Base-by-base conservation (phyloP, 1,284 basidiomycete species). In the Ustilago lituana region DNA sequence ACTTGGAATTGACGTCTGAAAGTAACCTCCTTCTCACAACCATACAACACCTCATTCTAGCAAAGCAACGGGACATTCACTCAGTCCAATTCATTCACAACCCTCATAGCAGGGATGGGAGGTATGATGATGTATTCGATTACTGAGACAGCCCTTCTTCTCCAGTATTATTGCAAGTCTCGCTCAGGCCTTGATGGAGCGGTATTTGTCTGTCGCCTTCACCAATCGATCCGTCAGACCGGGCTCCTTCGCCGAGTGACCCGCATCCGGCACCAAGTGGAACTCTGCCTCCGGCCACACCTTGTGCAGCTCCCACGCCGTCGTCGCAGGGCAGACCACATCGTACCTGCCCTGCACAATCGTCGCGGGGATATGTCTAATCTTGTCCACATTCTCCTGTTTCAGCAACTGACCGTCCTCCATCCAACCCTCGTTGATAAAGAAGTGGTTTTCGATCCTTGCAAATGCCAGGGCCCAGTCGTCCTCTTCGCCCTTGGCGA, bases 361-460 rank as follows among this genome's bases (percentile, higher is more conserved):
- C 36, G 89, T 84, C 6, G 88, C 88, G 6, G 94, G 93, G 46
- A 82, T 81, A 50, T 78, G 68, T 37, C 66, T 56, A 29, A 97
- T 96, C 85, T 94, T 95, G 74, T 91, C 92, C 45, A 96, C 90
- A 76, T 90, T 88, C 79, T 91, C 89, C 73, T 87, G 86, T 70
- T 92, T 89, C 48, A 97, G 85, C 15, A 98, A 86, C 79, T 94
- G 91, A 0, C 94, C 93, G 31, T 95, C 91, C 31, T 89, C 85
- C 88, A 96, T 90, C 84, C 93, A 97, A 3, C 92, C 94, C 86
- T 88, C 61, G 62, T 83, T 79, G 62, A 69, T 85, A 78, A 96
- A 95, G 83, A 91, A 97, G 79, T 96, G 93, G 76, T 92, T 92
- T 84, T 96, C 94, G 62, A 96, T 94, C 40, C 89, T 85, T 5